phyloP scores from a whole-genome alignment of 306 rosid genomes.

The Quillaja saponaria region DNA sequence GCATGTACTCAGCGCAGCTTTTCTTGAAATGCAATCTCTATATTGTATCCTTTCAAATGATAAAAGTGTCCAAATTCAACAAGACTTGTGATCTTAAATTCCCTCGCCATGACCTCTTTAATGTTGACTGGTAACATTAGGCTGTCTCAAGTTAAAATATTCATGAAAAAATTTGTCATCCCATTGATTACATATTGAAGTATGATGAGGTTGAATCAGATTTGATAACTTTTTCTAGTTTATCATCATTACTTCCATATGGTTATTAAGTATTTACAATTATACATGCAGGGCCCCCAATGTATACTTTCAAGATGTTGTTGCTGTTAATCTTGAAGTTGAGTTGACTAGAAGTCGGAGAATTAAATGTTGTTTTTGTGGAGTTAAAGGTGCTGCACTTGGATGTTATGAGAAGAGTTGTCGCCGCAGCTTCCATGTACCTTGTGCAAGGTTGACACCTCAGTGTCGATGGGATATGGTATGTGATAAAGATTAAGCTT shows the following conservation, averaged over 20 bases:
- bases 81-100: too few species aligned
- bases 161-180: too few species aligned
- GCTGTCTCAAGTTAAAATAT: too few species aligned
- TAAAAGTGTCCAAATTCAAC: too few species aligned
- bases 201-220: background rate
- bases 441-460: constrained; percentile 80
- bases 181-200: too few species aligned
- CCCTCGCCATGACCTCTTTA: too few species aligned
- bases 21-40: too few species aligned
- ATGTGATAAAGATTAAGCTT: constrained; percentile 29
- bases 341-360: constrained; percentile 81
- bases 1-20: too few species aligned
- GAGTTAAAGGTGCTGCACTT: constrained; percentile 82
- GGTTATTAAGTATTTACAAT: too few species aligned
- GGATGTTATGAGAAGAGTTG: constrained; percentile 86
- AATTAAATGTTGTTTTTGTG: constrained; percentile 86
- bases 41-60: too few species aligned
- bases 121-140: too few species aligned
- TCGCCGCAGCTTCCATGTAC: constrained; percentile 87
- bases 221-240: background rate
- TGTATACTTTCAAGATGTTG: constrained; percentile 73
- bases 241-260: background rate
- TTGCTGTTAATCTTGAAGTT: constrained; percentile 81
- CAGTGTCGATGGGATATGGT: constrained; percentile 93
- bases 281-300: constrained; percentile 79